phyloP scores from a whole-genome alignment of 768 basidiomycete species.

The Rhodotorula toruloides region DNA sequence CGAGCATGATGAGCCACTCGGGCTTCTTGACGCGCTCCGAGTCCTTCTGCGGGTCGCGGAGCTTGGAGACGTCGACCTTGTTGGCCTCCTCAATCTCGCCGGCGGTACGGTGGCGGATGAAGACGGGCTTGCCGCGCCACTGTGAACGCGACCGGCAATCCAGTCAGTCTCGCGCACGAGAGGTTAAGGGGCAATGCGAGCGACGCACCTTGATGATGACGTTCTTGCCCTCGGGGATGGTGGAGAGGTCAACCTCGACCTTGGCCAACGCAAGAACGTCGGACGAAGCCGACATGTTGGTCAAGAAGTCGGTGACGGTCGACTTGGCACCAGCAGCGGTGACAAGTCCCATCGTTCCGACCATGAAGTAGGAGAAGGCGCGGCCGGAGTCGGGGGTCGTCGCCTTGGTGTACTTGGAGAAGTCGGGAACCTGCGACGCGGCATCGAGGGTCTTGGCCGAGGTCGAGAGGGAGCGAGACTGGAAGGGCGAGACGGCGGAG shows the following conservation, averaged over 20 bases:
- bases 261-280: constrained; percentile 97
- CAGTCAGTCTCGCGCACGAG: not conserved
- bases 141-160: not conserved
- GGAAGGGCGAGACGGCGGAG: constrained; percentile 47
- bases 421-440: constrained; percentile 75
- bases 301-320: constrained; percentile 84
- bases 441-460: constrained; percentile 54
- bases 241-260: constrained; percentile 83
- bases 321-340: constrained; percentile 92
- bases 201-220: constrained; percentile 63
- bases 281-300: constrained; percentile 93
- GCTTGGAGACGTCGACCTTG: constrained; percentile 69
- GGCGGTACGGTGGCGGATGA: constrained; percentile 90
- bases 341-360: constrained; percentile 74
- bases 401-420: constrained; percentile 68
- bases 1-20: constrained; percentile 68
- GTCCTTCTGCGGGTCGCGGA: constrained; percentile 89
- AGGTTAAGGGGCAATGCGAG: too few species aligned
- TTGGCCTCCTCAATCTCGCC: constrained; percentile 92
- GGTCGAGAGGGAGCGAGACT: constrained; percentile 56
- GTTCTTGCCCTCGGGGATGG: constrained; percentile 88
- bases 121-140: constrained; percentile 99
- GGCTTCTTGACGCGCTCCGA: constrained; percentile 84
- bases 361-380: constrained; percentile 51
- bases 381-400: constrained; percentile 51